A percentile compares a stretch with the other conserved stretches of the same genome.
These are phyloP conservation scores for Coriaria nepalensis DNA, from an alignment of 306 rosid species.

Conservation along the genomic window DNA sequence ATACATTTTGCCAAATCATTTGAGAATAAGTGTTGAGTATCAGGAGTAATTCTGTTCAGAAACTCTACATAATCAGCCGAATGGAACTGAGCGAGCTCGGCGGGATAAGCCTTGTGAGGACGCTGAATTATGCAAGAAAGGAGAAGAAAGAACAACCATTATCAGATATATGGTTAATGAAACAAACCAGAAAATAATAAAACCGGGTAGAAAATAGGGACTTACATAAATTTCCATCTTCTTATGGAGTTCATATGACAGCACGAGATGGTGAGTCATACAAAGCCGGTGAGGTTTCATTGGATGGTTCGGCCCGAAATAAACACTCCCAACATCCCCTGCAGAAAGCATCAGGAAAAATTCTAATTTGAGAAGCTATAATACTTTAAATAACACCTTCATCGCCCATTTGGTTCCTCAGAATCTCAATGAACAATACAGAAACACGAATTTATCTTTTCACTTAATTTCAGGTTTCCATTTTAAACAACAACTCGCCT, in stretches of 20 bases:
- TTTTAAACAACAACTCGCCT: too few relatives aligned
- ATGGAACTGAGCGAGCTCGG: constrained; percentile 99
- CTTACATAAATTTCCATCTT: constrained; percentile 97
- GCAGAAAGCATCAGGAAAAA: constrained; percentile 20
- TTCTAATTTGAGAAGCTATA: too few relatives aligned
- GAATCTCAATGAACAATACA: too few relatives aligned
- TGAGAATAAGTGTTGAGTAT: constrained; percentile 67
- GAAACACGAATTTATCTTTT: too few relatives aligned
- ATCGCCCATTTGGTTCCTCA: too few relatives aligned
- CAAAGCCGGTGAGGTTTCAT: constrained; percentile 98
- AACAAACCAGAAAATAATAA: constrained; percentile 4
- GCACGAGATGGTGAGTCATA: constrained; percentile 98
- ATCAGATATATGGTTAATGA: background rate
- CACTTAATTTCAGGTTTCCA: too few relatives aligned
- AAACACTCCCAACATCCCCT: constrained; percentile 97
- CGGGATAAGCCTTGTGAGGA: constrained; percentile 97
- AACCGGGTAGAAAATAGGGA: constrained; percentile 12
- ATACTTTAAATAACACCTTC: too few relatives aligned
- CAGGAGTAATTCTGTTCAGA: constrained; percentile 85
- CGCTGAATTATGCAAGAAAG: constrained; percentile 45
- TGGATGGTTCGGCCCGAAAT: constrained; percentile 96
- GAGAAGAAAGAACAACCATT: background rate
- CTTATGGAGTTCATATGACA: constrained; percentile 86
- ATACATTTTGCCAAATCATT: constrained; percentile 68
- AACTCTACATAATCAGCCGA: constrained; percentile 85